Evolutionary conservation across 371 early-diverging fungal genomes (phyloP).

Genomic region (Syncephalastrum monosporum): DNA sequence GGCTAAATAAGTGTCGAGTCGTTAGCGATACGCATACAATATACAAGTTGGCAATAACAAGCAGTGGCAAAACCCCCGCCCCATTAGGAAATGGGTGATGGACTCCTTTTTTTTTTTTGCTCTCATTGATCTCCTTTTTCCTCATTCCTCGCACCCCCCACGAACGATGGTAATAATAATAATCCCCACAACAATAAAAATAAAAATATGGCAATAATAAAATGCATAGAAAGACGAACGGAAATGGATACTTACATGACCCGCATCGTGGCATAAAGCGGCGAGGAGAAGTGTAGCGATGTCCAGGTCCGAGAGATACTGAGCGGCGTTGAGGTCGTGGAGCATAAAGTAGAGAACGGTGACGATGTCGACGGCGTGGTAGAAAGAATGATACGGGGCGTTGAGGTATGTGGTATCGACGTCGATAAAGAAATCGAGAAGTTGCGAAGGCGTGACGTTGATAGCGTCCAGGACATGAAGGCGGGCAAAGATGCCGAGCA

Average conservation of each 20-base stretch:
- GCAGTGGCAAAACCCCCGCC: conserved; percentile 7
- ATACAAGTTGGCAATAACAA: conserved; percentile 4
- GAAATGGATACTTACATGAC: conserved; percentile 71
- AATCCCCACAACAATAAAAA: background rate
- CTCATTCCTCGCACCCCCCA: conserved; percentile 10
- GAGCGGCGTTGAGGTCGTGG: conserved; percentile 58
- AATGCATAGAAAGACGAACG: background rate
- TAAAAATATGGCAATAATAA: background rate
- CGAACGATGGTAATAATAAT: background rate
- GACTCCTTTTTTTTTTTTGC: conserved; percentile 9
- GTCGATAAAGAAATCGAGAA: conserved; percentile 81
- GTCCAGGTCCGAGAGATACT: conserved; percentile 65
- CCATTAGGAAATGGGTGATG: background rate
- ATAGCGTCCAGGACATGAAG: conserved; percentile 21
- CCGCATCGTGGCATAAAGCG: conserved; percentile 89
- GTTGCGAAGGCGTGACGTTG: conserved; percentile 47
- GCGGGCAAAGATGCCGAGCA: conserved; percentile 23
- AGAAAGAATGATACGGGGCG: conserved; percentile 86
- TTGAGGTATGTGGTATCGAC: conserved; percentile 70
- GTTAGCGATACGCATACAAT: conserved; percentile 1
- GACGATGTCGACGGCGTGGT: conserved; percentile 89
- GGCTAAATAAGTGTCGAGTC: conserved; percentile 48
- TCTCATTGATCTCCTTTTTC: conserved; percentile 4
- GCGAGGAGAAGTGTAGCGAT: conserved; percentile 74
- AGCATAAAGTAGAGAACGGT: conserved; percentile 76